Percentiles rank a stretch among this genome's conserved stretches.
phyloP scores from a whole-genome alignment of 495 filamentous ascomycete species.

The Daldinia concentrica region DNA sequence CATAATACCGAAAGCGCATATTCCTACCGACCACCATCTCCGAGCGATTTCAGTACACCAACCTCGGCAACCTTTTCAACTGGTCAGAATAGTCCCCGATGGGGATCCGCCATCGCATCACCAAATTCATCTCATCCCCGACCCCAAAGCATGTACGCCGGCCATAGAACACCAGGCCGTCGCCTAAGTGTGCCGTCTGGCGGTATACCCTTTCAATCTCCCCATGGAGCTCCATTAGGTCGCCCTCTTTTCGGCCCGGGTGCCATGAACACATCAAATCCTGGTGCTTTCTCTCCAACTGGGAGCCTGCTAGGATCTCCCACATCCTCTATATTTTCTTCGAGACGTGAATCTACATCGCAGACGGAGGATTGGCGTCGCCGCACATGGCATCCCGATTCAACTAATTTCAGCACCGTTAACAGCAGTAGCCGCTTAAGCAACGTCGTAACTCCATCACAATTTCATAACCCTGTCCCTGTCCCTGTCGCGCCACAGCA shows the following conservation, averaged over 20 bases:
- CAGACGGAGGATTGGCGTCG: conserved; percentile 76
- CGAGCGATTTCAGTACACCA: conserved; percentile 78
- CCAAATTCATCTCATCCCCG: conserved; percentile 73
- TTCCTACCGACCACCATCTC: conserved; percentile 65
- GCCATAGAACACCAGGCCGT: conserved; percentile 71
- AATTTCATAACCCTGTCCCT: conserved; percentile 65
- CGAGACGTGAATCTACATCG: conserved; percentile 68
- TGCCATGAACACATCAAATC: conserved; percentile 60
- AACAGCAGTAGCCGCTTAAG: conserved; percentile 54
- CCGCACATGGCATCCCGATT: conserved; percentile 90
- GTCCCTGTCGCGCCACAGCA: conserved; percentile 56
- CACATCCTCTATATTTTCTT: conserved; percentile 71
- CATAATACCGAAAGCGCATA: conserved; percentile 60
- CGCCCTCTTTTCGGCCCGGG: conserved; percentile 68
- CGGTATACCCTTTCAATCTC: conserved; percentile 76
- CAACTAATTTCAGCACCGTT: conserved; percentile 59
- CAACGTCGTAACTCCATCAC: conserved; percentile 63
- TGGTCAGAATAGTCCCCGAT: conserved; percentile 76
- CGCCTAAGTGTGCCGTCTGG: conserved; percentile 84
- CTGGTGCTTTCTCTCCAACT: conserved; percentile 63
- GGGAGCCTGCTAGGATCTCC: conserved; percentile 74
- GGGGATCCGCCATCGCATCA: conserved; percentile 69
- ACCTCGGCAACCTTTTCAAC: conserved; percentile 78
- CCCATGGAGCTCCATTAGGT: conserved; percentile 64
- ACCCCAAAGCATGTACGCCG: conserved; percentile 70